Conservation (phyloP, 495 filamentous ascomycete genomes). For the Cudoniella acicularis region DNA sequence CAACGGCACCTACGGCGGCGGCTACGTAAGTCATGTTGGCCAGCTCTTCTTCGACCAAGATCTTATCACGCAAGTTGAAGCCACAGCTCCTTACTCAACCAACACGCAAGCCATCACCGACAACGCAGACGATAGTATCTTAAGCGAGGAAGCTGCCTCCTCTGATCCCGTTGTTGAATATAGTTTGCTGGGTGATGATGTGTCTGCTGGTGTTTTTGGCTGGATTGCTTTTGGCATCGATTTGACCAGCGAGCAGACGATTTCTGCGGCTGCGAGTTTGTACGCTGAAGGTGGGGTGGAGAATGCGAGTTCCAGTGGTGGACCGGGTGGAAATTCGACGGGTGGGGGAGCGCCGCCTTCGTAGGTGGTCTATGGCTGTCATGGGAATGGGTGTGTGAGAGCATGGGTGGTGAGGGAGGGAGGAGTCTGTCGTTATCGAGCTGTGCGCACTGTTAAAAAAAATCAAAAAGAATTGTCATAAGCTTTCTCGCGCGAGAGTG, state of each 20-base stretch:
- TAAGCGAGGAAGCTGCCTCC: slow-evolving; percentile 41
- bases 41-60: slow-evolving; percentile 64
- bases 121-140: slow-evolving; percentile 45
- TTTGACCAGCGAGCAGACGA: slow-evolving; percentile 28
- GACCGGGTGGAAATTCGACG: not conserved
- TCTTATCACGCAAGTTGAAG: slow-evolving; percentile 51
- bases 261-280: slow-evolving; percentile 17
- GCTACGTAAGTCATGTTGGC: slow-evolving; percentile 52
- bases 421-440: too few relatives aligned
- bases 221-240: slow-evolving; percentile 49
- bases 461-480: too few relatives aligned
- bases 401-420: too few relatives aligned
- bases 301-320: slow-evolving; percentile 6
- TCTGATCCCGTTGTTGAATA: slow-evolving; percentile 58
- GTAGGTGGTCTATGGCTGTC: too few relatives aligned
- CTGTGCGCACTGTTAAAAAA: too few relatives aligned
- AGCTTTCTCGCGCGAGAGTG: too few relatives aligned
- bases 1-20: slow-evolving; percentile 48
- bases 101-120: slow-evolving; percentile 49
- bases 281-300: slow-evolving; percentile 10
- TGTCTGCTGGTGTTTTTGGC: slow-evolving; percentile 49
- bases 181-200: slow-evolving; percentile 44
- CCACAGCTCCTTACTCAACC: slow-evolving; percentile 49
- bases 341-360: not conserved
- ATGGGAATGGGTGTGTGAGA: not conserved